A percentile compares a stretch with the other conserved stretches of the same genome.
These are phyloP conservation scores for Teunomyces barrocoloradensis DNA, from an alignment of 805 yeast species.

Conservation along the genomic window DNA sequence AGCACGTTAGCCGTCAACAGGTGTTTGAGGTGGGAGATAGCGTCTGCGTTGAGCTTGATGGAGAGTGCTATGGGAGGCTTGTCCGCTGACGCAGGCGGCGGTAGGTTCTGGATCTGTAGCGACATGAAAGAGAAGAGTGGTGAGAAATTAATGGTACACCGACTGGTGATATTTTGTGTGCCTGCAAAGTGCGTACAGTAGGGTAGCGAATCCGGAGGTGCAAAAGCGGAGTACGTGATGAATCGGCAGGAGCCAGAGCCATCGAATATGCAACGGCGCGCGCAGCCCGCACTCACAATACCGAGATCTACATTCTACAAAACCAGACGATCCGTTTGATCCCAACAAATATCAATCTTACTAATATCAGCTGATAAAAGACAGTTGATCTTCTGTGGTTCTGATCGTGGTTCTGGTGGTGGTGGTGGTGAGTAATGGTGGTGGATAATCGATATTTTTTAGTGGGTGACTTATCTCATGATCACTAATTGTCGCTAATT, in stretches of 20 bases:
- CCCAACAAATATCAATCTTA: too few relatives aligned
- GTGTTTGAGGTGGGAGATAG: conserved; percentile 23
- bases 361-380: too few relatives aligned
- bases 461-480: background rate
- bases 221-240: background rate
- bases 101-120: background rate
- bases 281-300: background rate
- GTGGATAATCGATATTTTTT: background rate
- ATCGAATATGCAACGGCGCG: background rate
- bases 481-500: background rate
- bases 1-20: conserved; percentile 12
- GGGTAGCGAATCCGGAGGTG: conserved; percentile 2
- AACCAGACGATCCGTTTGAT: too few relatives aligned
- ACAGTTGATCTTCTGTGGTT: too few relatives aligned
- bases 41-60: conserved; percentile 27
- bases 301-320: background rate
- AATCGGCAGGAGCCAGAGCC: background rate
- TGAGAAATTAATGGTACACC: conserved; percentile 8
- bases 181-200: background rate
- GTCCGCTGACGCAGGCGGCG: conserved; percentile 9
- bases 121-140: conserved; percentile 2
- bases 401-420: too few relatives aligned
- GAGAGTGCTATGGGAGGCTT: conserved; percentile 24
- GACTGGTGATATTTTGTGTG: conserved; percentile 9
- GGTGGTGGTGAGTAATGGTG: too few relatives aligned